A percentile compares a stretch with the other conserved stretches of the same genome.
Evolutionary conservation across 208 protist species (phyloP).

Genomic region (Naegleria gruberi): DNA sequence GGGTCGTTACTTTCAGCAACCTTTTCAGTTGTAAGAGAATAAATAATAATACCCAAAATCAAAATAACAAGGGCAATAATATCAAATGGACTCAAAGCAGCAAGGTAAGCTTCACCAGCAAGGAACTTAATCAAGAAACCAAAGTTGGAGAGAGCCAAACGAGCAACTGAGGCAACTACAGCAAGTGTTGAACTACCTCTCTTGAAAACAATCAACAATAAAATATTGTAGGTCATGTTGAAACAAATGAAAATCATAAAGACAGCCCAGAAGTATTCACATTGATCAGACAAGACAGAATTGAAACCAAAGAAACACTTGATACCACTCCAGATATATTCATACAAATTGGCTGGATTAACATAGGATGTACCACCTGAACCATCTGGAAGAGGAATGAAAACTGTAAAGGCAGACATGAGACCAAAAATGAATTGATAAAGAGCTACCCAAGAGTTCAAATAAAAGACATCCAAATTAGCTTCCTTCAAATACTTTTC

Average conservation of each 20-base stretch:
- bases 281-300: background rate
- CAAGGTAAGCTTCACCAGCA: background rate
- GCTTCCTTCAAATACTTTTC: slow-evolving; percentile 23
- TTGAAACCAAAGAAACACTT: slow-evolving; percentile 16
- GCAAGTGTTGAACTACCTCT: slow-evolving; percentile 5
- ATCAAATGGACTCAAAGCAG: background rate
- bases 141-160: background rate
- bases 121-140: slow-evolving; percentile 4
- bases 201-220: slow-evolving; percentile 10
- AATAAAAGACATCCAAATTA: slow-evolving; percentile 7
- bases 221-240: slow-evolving; percentile 24
- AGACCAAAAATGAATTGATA: slow-evolving; percentile 23
- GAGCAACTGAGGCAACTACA: background rate
- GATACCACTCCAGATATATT: background rate
- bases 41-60: slow-evolving; percentile 7
- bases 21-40: background rate
- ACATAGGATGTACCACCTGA: background rate
- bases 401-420: background rate
- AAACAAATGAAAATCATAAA: slow-evolving; percentile 14
- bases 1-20: background rate
- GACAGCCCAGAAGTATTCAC: background rate
- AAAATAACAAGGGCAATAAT: slow-evolving; percentile 4
- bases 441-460: slow-evolving; percentile 10
- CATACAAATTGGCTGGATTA: background rate
- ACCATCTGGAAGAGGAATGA: background rate